A percentile compares a stretch with the other conserved stretches of the same genome.
phyloP scores from a whole-genome alignment of 345 rosid species.

The Euphorbia tirucalli region DNA sequence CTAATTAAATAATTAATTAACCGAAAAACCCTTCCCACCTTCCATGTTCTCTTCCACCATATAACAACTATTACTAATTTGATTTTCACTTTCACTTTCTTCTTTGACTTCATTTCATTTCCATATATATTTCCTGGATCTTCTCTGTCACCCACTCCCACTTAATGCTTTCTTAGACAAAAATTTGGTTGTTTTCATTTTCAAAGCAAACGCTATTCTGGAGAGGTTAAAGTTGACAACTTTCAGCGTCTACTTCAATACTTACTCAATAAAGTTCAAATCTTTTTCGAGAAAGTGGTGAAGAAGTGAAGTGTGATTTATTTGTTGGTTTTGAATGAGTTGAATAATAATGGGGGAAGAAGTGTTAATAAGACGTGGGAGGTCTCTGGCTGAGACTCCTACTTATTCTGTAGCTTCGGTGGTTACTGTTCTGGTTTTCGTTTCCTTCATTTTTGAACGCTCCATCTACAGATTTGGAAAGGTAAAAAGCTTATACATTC shows the following conservation, averaged over 20 bases:
- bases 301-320: too few relatives aligned
- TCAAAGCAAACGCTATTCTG: too few relatives aligned
- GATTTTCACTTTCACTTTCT: background rate
- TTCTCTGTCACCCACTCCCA: background rate
- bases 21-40: background rate
- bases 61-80: background rate
- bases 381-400: slow-evolving; percentile 89
- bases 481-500: slow-evolving; percentile 39
- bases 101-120: background rate
- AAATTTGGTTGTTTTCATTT: too few relatives aligned
- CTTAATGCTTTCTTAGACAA: too few relatives aligned
- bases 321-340: background rate
- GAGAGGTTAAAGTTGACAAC: too few relatives aligned
- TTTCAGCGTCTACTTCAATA: too few relatives aligned
- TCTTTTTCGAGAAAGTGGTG: background rate
- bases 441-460: slow-evolving; percentile 50
- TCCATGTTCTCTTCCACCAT: slow-evolving; percentile 6
- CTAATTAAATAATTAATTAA: background rate
- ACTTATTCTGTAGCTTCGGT: slow-evolving; percentile 88
- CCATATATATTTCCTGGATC: slow-evolving; percentile 13
- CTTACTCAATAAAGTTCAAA: too few relatives aligned
- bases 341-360: background rate
- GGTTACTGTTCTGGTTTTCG: slow-evolving; percentile 47
- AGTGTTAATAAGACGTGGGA: slow-evolving; percentile 16
- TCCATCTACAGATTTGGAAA: slow-evolving; percentile 86